Percentiles rank a stretch among this genome's conserved stretches.
phyloP scores from a whole-genome alignment of 1,139 yeast species.

The Saccharomyces hybrid region DNA sequence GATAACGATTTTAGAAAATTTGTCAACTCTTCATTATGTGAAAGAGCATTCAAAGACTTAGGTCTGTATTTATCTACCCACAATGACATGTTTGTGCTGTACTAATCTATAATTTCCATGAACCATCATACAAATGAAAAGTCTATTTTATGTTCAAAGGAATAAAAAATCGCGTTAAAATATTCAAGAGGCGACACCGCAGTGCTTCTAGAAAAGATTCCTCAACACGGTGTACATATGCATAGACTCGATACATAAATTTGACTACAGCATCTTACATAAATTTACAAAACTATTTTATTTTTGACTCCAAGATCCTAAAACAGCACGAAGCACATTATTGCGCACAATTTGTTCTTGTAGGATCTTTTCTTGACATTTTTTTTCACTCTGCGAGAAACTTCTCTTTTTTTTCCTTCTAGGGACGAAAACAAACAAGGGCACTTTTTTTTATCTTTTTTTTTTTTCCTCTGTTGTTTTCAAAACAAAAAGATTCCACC shows the following conservation, averaged over 20 bases:
- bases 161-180: neutral
- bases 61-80: slow-evolving; percentile 98
- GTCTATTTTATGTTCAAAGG: neutral
- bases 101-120: neutral
- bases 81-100: slow-evolving; percentile 55
- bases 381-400: neutral
- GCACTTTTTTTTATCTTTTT: neutral
- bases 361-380: neutral
- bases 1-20: slow-evolving; percentile 52
- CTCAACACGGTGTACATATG: neutral
- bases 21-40: slow-evolving; percentile 62
- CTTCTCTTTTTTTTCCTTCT: neutral
- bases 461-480: neutral
- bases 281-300: no score
- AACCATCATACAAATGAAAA: neutral
- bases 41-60: slow-evolving; percentile 50
- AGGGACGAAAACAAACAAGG: neutral
- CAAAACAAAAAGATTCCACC: neutral
- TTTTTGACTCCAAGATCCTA: neutral
- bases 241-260: neutral
- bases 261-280: neutral
- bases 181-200: neutral
- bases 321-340: neutral
- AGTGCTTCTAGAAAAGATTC: neutral
- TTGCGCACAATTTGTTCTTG: neutral